Evolutionary conservation across 2,329 filamentous ascomycete genomes (phyloP), one percentile per base, ranked within the genome.

Genomic region (Ophiocordyceps sinensis): DNA sequence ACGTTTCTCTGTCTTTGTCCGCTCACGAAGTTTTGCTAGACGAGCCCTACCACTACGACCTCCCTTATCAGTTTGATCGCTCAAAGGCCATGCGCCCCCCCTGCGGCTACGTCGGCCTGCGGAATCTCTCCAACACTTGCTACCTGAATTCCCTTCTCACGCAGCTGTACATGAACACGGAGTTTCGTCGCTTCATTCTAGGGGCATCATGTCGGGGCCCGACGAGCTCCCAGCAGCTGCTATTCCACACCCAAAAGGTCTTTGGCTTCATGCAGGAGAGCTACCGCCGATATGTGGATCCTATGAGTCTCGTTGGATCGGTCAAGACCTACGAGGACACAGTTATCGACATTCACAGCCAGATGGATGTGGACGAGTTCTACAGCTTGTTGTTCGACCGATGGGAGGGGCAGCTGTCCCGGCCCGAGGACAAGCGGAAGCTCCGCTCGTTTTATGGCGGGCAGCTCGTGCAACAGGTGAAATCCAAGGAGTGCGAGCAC

Each of bases 351-450:
- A 80, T 93, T 23, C 77, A 80, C 42, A 77, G 84, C 44, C 91
- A 98, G 59, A 96, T 98, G 85, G 91, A 98, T 56, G 91, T 95
- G 5, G 91, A 96, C 51, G 88, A 95, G 57, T 98, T 96, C 57
- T 96, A 93, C 65, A 94, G 91, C 53, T 71, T 94, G 5, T 71
- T 98, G 0, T 91, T 96, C 51, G 87, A 94, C 58, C 77, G 87
- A 23, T 87, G 87, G 75, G 93, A 98, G 56, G 75, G 77, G 9
- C 85, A 94, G 53, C 77, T 96, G 48, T 60, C 73, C 15, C 71
- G 73, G 10, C 61, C 68, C 2, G 70, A 77, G n/a, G 75, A 77
- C 29, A 94, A 85, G 59, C 78, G 75, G 47, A 65, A 62, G 19
- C 82, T 98, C 48, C 76, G 83, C 39, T 79, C 79, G 0, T 91